Evolutionary conservation across 768 basidiomycete genomes (phyloP), one percentile per base, ranked within the genome.

Genomic region (Podaxis carcinomalis): DNA sequence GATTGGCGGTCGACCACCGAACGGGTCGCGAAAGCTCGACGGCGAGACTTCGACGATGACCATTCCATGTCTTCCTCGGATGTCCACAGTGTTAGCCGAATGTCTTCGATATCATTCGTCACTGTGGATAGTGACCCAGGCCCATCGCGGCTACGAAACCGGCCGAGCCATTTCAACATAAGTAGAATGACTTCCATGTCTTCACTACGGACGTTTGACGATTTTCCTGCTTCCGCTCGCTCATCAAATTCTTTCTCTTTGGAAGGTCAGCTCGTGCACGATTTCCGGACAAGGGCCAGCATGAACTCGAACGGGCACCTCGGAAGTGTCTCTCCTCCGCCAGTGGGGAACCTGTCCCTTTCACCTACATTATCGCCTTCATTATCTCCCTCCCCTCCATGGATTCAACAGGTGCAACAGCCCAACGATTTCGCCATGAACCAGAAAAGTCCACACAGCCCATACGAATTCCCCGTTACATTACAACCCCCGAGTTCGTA

Each of bases 51-150:
- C 65, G 93, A 95, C 74, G 93, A 94, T 69, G 93, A 93, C 68
- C 92, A 90, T 69, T 95, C 93, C 32, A 90, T 93, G 83, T 93
- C 92, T 57, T 92, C 90, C 28, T 92, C 90, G 51, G 93, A 94
- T 66, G 78, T 94, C 32, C 89, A 89, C 65, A 90, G 86, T 69
- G 77, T 85, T 56, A 82, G 87, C 44, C 85, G 85, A 58, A 82
- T 89, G 78, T 93, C 91, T 5, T 83, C 85, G 36, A 84, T 90
- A 67, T 94, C 92, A 19, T 90, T 90, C 68, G 84, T 87, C 25
- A 90, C 92, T 4, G 89, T 91, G 56, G 91, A 93, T 69, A 92
- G 90, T 65, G 92, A 94, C 69, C 92, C 92, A 52, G 92, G 92
- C 0, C 92, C 91, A 6, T 75, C 83, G 51, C 82, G 86, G 62